A percentile compares a stretch with the other conserved stretches of the same genome.
Evolutionary conservation across 768 basidiomycete species (phyloP).

Genomic region (Leccinum fibrillosum): DNA sequence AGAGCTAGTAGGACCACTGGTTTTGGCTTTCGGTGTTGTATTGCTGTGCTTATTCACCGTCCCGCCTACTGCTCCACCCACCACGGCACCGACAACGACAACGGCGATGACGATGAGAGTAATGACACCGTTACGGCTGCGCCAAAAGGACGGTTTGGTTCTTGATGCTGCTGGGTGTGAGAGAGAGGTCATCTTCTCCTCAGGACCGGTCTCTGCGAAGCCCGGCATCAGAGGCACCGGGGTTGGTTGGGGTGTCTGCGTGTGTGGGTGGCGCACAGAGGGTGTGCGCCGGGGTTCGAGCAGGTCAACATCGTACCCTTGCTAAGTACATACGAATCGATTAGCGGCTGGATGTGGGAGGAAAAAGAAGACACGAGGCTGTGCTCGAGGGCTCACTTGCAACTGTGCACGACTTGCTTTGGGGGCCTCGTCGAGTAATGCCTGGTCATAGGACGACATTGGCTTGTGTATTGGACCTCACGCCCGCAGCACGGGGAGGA

Average conservation of each 20-base stretch:
- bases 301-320: slow-evolving; percentile 53
- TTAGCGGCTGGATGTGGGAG: background rate
- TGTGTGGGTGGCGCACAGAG: slow-evolving; percentile 15
- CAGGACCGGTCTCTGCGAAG: slow-evolving; percentile 9
- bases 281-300: slow-evolving; percentile 29
- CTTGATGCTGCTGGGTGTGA: background rate
- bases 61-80: slow-evolving; percentile 61
- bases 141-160: slow-evolving; percentile 42
- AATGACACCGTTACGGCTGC: slow-evolving; percentile 43
- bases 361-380: slow-evolving; percentile 1
- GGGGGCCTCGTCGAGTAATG: slow-evolving; percentile 38
- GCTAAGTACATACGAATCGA: slow-evolving; percentile 28
- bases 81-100: slow-evolving; percentile 46
- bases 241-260: slow-evolving; percentile 9
- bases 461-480: background rate
- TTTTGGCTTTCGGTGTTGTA: background rate
- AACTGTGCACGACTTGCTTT: slow-evolving; percentile 40
- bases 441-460: slow-evolving; percentile 40
- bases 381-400: slow-evolving; percentile 36
- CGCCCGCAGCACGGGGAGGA: background rate
- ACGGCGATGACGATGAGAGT: slow-evolving; percentile 36
- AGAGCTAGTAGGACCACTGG: background rate
- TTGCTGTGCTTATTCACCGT: slow-evolving; percentile 30
- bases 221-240: slow-evolving; percentile 7
- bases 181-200: slow-evolving; percentile 10